phyloP scores from a whole-genome alignment of 768 basidiomycete species.

The Trametes sanguinea region DNA sequence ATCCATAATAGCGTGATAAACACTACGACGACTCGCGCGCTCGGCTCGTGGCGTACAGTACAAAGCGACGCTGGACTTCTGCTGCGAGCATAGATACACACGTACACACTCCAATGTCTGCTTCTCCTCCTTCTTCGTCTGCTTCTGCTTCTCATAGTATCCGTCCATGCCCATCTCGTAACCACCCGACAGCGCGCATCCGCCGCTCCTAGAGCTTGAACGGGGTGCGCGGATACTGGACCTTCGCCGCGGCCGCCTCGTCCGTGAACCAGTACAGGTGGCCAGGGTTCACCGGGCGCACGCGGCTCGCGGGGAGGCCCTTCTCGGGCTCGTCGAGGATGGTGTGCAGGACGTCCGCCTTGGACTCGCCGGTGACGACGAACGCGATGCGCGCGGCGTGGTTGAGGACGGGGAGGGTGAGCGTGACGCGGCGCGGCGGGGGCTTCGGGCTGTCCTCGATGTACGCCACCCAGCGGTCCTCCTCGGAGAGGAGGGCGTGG shows the following conservation, averaged over 20 bases:
- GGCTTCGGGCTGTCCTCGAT: slow-evolving; percentile 95
- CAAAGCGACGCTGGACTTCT: slow-evolving; percentile 15
- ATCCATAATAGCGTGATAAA: slow-evolving; percentile 8
- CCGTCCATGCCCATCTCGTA: background rate
- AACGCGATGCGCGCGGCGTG: slow-evolving; percentile 88
- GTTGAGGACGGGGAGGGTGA: slow-evolving; percentile 90
- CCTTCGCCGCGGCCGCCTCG: slow-evolving; percentile 71
- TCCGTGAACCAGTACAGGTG: slow-evolving; percentile 96
- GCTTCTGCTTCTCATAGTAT: background rate
- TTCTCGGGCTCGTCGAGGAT: slow-evolving; percentile 82
- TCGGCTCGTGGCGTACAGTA: background rate
- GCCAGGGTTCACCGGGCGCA: slow-evolving; percentile 77
- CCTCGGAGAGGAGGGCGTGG: slow-evolving; percentile 82
- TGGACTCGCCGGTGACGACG: slow-evolving; percentile 81
- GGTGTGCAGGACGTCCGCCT: slow-evolving; percentile 69
- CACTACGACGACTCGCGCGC: background rate
- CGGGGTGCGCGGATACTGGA: slow-evolving; percentile 54
- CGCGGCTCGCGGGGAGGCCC: slow-evolving; percentile 80
- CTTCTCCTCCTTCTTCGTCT: background rate
- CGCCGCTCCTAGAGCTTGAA: slow-evolving; percentile 52
- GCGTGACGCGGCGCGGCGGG: slow-evolving; percentile 84
- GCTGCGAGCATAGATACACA: slow-evolving; percentile 8
- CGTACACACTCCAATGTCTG: slow-evolving; percentile 17
- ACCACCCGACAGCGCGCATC: background rate
- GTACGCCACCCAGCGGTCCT: slow-evolving; percentile 92